A percentile compares a stretch with the other conserved stretches of the same genome.
Conservation (phyloP, 306 rosid species). For the Boehmeria nivea region DNA sequence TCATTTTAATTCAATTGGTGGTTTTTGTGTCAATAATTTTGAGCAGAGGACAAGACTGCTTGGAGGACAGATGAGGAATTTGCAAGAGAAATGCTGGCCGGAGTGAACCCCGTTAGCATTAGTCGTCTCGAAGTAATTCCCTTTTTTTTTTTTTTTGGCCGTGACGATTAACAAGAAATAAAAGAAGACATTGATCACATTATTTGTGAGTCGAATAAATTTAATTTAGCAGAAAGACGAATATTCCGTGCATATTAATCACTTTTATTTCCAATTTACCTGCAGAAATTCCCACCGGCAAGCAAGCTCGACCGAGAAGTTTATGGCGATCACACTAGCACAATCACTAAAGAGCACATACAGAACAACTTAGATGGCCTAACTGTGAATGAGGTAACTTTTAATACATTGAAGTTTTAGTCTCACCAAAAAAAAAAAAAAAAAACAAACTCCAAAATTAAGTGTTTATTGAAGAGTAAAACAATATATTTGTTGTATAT, state of each 20-base stretch:
- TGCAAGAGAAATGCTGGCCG: constrained; percentile 69
- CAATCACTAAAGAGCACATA: constrained; percentile 41
- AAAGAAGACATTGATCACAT: too few relatives aligned
- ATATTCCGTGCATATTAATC: not conserved
- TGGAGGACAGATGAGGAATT: constrained; percentile 86
- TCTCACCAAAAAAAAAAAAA: too few relatives aligned
- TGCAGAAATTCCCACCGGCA: constrained; percentile 60
- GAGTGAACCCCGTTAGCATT: constrained; percentile 60
- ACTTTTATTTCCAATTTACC: constrained; percentile 1
- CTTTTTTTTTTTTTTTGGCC: too few relatives aligned
- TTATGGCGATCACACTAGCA: constrained; percentile 58
- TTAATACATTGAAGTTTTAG: not conserved
- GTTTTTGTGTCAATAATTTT: constrained; percentile 6
- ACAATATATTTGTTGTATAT: constrained; percentile 4
- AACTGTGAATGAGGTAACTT: constrained; percentile 46
- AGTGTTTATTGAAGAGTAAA: not conserved
- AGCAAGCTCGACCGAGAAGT: constrained; percentile 51
- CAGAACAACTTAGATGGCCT: constrained; percentile 46
- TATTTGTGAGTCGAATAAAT: too few relatives aligned
- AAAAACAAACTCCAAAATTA: too few relatives aligned
- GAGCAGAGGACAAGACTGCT: constrained; percentile 45
- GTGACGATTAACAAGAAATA: too few relatives aligned
- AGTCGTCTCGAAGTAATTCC: constrained; percentile 48
- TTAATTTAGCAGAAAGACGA: too few relatives aligned
- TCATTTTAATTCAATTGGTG: not conserved